Base-by-base conservation (phyloP, 1,284 basidiomycete species). In the Xerocomus cyaneibrunnescens region DNA sequence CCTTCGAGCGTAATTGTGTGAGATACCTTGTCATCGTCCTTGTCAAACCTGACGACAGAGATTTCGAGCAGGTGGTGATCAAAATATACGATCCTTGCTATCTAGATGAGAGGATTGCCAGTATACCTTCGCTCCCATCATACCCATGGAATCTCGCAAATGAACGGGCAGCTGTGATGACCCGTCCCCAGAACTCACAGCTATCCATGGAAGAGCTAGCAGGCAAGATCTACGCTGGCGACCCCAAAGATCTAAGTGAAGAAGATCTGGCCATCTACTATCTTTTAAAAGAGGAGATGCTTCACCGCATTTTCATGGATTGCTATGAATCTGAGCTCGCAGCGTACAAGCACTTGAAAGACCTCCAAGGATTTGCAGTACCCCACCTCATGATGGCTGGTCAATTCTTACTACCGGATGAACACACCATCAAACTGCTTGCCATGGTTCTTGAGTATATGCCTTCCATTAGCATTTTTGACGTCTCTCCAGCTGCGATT, bases 51-150 rank as follows among this genome's bases (percentile, higher is more conserved):
- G 28, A 42, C 5, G 25, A 1, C 4, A 34, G 30, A 2, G 17
- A 32, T 19, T 4, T 7, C 2, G 39, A 27, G 7, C 22, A n/a
- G n/a, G 28, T 45, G 9, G 43, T 45, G 1, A 51, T 56, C 28
- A 55, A 55, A 22, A 48, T 55, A 50, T 50, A n/a, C 1, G 36
- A 55, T 36, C 37, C 41, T 31, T 42, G 53, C 17, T 56, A 37
- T 19, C 21, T 44, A 16, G 41, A 50, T 2, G 17, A 50, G 9
- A 45, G 53, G 22, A 27, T 54, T 4, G 1, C 34, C 25, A 3
- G 7, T 8, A 16, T 25, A 14, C 16, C 17, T 16, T 31, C 22
- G 23, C 25, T 1, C 17, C 12, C 10, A 3, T 55, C 39, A 2
- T 39, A 54, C 27, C 43, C 43, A n/a, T 54, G 52, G 52, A 14